phyloP scores from a whole-genome alignment of 2,329 filamentous ascomycete genomes.

The Rachicladosporium sp. region DNA sequence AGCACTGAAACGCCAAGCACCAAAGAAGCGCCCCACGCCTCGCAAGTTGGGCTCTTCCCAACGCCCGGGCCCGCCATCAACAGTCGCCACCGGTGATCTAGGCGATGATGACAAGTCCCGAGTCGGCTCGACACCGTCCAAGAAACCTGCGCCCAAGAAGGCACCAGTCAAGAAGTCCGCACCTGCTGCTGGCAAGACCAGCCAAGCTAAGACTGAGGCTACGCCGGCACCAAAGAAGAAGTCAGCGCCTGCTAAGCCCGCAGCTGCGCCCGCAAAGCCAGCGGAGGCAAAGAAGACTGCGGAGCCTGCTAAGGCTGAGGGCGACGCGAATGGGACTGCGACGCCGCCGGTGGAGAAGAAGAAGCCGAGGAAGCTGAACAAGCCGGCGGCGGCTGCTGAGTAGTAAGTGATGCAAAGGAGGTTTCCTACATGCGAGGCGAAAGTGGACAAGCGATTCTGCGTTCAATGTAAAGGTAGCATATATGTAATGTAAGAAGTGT shows the following conservation, averaged over 20 bases:
- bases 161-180: background rate
- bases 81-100: slow-evolving; percentile 6
- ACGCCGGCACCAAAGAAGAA: slow-evolving; percentile 3
- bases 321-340: slow-evolving; percentile 5
- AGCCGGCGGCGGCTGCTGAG: slow-evolving; percentile 5
- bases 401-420: too few relatives aligned
- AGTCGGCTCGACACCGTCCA: slow-evolving; percentile 5
- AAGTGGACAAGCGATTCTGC: too few relatives aligned
- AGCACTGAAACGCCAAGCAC: slow-evolving; percentile 9
- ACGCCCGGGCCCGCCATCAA: slow-evolving; percentile 5
- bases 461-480: too few relatives aligned
- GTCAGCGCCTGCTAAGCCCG: slow-evolving; percentile 4
- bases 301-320: slow-evolving; percentile 2
- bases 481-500: too few relatives aligned
- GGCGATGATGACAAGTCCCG: slow-evolving; percentile 7
- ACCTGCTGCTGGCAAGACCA: too few relatives aligned
- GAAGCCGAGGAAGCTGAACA: slow-evolving; percentile 18
- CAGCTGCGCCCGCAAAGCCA: slow-evolving; percentile 7
- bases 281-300: slow-evolving; percentile 9
- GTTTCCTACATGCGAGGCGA: too few relatives aligned
- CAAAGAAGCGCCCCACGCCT: slow-evolving; percentile 12
- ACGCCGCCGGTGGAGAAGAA: slow-evolving; percentile 16
- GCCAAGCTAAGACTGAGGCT: too few relatives aligned
- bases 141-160: slow-evolving; percentile 6
- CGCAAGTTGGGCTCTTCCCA: slow-evolving; percentile 9